phyloP scores from a whole-genome alignment of 2,329 filamentous ascomycete species.

The Pseudocercospora eumusae region DNA sequence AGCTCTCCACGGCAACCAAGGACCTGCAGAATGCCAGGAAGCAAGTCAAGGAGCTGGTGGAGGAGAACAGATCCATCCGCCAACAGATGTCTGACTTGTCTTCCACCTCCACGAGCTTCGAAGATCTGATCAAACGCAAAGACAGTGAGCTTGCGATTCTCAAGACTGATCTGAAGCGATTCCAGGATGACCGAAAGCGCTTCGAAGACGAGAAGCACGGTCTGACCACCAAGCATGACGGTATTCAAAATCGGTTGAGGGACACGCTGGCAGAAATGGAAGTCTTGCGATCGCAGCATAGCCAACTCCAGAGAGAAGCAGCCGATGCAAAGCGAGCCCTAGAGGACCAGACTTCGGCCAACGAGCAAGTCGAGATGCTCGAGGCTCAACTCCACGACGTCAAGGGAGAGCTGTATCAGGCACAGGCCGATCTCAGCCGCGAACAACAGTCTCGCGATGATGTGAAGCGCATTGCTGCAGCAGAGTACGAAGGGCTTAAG shows the following conservation, averaged over 20 bases:
- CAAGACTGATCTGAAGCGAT: slow-evolving; percentile 79
- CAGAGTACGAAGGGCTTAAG: slow-evolving; percentile 79
- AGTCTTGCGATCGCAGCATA: slow-evolving; percentile 79
- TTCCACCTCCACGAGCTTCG: slow-evolving; percentile 89
- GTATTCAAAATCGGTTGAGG: slow-evolving; percentile 71
- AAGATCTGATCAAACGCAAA: slow-evolving; percentile 88
- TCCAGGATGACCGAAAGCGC: slow-evolving; percentile 74
- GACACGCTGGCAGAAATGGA: slow-evolving; percentile 87
- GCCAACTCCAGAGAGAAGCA: slow-evolving; percentile 83
- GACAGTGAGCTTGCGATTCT: slow-evolving; percentile 89
- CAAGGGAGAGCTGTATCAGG: slow-evolving; percentile 79
- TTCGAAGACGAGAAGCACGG: slow-evolving; percentile 77
- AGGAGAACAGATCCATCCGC: slow-evolving; percentile 80
- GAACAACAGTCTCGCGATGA: slow-evolving; percentile 94
- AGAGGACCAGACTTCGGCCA: slow-evolving; percentile 84
- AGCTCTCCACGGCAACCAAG: slow-evolving; percentile 74
- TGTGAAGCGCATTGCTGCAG: slow-evolving; percentile 84
- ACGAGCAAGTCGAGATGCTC: slow-evolving; percentile 82
- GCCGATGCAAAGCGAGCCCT: slow-evolving; percentile 83
- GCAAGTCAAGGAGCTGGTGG: slow-evolving; percentile 72
- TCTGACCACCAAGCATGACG: slow-evolving; percentile 75
- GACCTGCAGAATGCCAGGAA: slow-evolving; percentile 73
- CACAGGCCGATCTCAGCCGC: slow-evolving; percentile 84
- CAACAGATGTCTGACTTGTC: slow-evolving; percentile 85
- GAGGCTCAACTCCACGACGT: slow-evolving; percentile 85